Evolutionary conservation across 306 rosid species (phyloP).

Genomic region (Prunus mongolica): DNA sequence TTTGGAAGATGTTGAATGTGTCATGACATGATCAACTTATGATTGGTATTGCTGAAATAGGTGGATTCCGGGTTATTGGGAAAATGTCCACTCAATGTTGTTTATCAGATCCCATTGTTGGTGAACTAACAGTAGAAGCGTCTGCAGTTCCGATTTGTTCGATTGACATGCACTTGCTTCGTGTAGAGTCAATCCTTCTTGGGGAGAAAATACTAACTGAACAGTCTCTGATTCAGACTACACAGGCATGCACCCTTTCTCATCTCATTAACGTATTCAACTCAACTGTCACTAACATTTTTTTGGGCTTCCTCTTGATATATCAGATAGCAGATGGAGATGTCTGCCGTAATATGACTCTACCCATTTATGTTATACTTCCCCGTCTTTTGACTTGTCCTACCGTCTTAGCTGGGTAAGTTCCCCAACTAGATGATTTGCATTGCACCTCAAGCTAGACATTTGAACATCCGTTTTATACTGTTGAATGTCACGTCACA

Average conservation of each 20-base stretch:
- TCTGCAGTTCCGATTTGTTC: constrained; percentile 80
- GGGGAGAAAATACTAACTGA: constrained; percentile 83
- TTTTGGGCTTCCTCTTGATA: constrained; percentile 5
- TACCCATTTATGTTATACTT: constrained; percentile 71
- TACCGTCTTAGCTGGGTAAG: constrained; percentile 83
- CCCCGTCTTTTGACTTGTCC: constrained; percentile 96
- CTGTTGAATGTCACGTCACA: too few species aligned
- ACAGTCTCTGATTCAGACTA: constrained; percentile 77
- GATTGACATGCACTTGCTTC: constrained; percentile 75
- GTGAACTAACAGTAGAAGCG: constrained; percentile 81
- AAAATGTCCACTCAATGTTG: constrained; percentile 81
- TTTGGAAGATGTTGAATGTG: constrained; percentile 10
- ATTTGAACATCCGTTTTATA: too few species aligned
- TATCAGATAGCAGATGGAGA: constrained; percentile 90
- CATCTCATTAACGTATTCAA: neutral
- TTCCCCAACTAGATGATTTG: constrained; percentile 2
- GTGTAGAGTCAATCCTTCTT: constrained; percentile 80
- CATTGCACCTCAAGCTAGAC: neutral
- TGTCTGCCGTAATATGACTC: constrained; percentile 52
- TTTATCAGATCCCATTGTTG: constrained; percentile 60
- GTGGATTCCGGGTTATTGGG: constrained; percentile 87
- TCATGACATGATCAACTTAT: constrained; percentile 19
- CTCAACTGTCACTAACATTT: constrained; percentile 1
- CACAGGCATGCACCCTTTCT: constrained; percentile 57
- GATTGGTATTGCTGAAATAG: constrained; percentile 36